Evolutionary conservation across 108 stramenopile genomes (phyloP).

Genomic region (Hondaea fermentalgiana): DNA sequence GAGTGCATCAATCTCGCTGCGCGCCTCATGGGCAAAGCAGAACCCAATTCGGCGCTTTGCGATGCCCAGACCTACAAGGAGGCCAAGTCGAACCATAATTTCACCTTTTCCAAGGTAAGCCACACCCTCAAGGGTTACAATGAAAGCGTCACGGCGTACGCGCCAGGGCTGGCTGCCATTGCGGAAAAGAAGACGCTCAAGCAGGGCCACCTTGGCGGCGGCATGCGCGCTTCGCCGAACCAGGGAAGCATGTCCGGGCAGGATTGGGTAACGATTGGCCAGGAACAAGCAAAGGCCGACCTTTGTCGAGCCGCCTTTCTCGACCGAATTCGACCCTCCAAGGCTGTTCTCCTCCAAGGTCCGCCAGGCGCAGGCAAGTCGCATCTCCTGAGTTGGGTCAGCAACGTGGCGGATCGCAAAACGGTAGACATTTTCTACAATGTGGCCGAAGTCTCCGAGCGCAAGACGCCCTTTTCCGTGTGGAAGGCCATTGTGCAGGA

Average conservation of each 20-base stretch:
- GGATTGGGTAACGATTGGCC: background rate
- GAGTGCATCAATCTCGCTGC: constrained; percentile 32
- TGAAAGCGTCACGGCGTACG: background rate
- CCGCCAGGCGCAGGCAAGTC: background rate
- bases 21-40: constrained; percentile 33
- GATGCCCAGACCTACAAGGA: background rate
- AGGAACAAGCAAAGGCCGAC: background rate
- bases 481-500: background rate
- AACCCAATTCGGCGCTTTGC: constrained; percentile 5
- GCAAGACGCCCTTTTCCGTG: background rate
- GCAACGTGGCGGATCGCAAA: background rate
- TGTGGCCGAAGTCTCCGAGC: background rate
- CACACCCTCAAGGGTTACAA: background rate
- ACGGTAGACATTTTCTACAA: background rate
- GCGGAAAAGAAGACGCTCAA: background rate
- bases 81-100: background rate
- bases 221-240: background rate
- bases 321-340: background rate
- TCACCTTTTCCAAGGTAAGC: background rate
- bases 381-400: background rate
- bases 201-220: background rate
- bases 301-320: background rate
- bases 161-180: background rate
- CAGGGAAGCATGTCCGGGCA: background rate
- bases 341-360: background rate